These are phyloP conservation scores for Rachicladosporium sp. DNA, from an alignment of 2,329 filamentous ascomycete species.

Conservation along the genomic window DNA sequence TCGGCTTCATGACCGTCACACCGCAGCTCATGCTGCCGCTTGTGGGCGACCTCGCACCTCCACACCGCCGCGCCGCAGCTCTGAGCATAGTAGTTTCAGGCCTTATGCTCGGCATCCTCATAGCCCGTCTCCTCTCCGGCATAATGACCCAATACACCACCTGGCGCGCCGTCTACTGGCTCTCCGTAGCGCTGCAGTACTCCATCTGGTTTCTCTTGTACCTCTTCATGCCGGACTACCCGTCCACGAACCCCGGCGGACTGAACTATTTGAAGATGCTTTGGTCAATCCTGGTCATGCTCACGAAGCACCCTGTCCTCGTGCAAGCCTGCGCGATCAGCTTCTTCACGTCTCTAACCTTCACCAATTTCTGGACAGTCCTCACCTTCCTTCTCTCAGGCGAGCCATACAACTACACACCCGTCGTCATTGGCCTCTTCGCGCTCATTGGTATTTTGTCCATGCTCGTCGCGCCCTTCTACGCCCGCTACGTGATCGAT, in stretches of 20 bases:
- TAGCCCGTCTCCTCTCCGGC: constrained; percentile 64
- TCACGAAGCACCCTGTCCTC: constrained; percentile 54
- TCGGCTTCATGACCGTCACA: constrained; percentile 67
- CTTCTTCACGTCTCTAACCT: constrained; percentile 49
- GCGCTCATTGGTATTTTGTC: constrained; percentile 62
- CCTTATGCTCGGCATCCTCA: constrained; percentile 60
- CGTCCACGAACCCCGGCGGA: constrained; percentile 54
- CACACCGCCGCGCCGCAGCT: constrained; percentile 53
- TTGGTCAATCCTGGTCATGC: constrained; percentile 50
- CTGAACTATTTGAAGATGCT: constrained; percentile 56
- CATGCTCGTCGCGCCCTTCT: constrained; percentile 56
- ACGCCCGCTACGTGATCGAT: constrained; percentile 59
- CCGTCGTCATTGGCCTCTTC: constrained; percentile 63
- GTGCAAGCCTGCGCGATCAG: constrained; percentile 57
- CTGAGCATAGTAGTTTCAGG: constrained; percentile 66
- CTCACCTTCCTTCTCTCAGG: constrained; percentile 66
- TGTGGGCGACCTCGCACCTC: constrained; percentile 64
- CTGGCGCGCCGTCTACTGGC: constrained; percentile 72
- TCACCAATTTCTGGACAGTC: constrained; percentile 62
- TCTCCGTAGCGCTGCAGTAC: constrained; percentile 59
- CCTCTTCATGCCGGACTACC: constrained; percentile 70
- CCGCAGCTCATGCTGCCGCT: constrained; percentile 65
- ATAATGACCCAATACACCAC: constrained; percentile 60
- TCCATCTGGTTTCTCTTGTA: constrained; percentile 53
- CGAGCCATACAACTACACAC: constrained; percentile 54